Evolutionary conservation across 1,284 basidiomycete genomes (phyloP), one percentile per base, ranked within the genome.

Genomic region (Microstroma glucosiphilum): DNA sequence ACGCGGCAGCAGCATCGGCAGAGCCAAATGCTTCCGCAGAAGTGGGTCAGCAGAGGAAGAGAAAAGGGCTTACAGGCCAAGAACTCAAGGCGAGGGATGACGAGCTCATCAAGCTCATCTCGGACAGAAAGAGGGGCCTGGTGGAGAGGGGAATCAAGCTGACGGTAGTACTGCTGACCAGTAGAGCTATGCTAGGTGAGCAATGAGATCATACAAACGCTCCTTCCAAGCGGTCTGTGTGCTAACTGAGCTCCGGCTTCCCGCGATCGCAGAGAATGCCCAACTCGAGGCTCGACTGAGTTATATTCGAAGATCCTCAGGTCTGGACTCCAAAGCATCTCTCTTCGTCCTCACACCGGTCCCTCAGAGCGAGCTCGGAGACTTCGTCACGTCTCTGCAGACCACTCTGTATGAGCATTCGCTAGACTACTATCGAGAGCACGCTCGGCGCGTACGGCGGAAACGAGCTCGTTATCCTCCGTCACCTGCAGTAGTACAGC

Each of bases 271-370:
- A 54, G 66, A 69, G n/a, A 65, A 70, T 49, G 86, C 90, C 0
- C 81, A 86, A 0, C 82, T 97, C 46, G 94, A 97, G 76, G 79
- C 84, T 6, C 85, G 93, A 30, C 81, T 98, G 58, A 90, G 91
- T 0, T 89, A 84, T 69, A 88, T 98, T 62, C 85, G 94, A 58
- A 85, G 90, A 64, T 88, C 91, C 67, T 90, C 91, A 57, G 88
- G 88, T 0, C 83, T 98, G 4, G 92, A 96, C 76, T 89, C 92
- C 1, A 86, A 90, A 60, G 94, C 92, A 1, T 89, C 90, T 1
- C 82, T 98, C 4, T 97, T 97, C 73, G 94, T 97, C 17, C 84
- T 97, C 11, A 93, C 91, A 61, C 92, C 94, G 13, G 91, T 97
- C 8, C 87, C 86, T 40, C 83, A 84, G 12, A 79, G 84, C 1